Evolutionary conservation across 176 grass and related monocot genomes (phyloP), one percentile per base, ranked within the genome.

Genomic region (Coix lacrymajobi): DNA sequence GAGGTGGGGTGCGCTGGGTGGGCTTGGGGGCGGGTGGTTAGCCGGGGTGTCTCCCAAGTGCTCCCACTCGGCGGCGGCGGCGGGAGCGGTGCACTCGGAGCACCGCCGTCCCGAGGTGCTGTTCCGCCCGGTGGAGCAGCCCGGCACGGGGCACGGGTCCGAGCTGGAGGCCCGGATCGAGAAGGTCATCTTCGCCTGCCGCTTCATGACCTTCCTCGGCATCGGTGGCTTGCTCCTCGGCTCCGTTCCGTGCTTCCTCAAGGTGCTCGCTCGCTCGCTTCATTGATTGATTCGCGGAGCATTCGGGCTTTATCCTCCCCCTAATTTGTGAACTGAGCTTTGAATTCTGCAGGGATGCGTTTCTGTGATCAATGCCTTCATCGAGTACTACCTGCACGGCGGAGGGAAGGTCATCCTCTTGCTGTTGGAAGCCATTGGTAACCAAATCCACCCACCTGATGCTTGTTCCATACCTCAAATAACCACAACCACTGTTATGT

Each of bases 401-500:
- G 73, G 89, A 1, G 93, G 79, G 22, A 88, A 85, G 79, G 83
- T 90, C 77, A 91, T 88, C 33, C 68, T 91, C 30, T 92, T 89
- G 89, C 78, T 99, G 76, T 34, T 99, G 34, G 87, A 93, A 96
- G 91, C 96, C 58, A 92, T 96, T 69, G 96, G 93, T 96, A 90
- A 91, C 16, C 61, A 80, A 43, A 58, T 66, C 37, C 20, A n/a
- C 66, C 31, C 54, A 34, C 64, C 22, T 29, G 7, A 71, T 77
- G 31, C 66, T 20, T 78, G 11, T 39, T 78, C 41, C 49, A 34
- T 40, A 66, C 28, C 70, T 46, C 20, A 88, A 6, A 62, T 45
- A 1, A 43, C 22, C 28, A 69, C 58, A 1, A 43, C 22, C 28
- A 69, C 58, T 25, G 2, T 49, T 6, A 54, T n/a, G 20, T n/a